Evolutionary conservation across 139 green algal genomes (phyloP).

Genomic region (Zygnema circumcarinatum): DNA sequence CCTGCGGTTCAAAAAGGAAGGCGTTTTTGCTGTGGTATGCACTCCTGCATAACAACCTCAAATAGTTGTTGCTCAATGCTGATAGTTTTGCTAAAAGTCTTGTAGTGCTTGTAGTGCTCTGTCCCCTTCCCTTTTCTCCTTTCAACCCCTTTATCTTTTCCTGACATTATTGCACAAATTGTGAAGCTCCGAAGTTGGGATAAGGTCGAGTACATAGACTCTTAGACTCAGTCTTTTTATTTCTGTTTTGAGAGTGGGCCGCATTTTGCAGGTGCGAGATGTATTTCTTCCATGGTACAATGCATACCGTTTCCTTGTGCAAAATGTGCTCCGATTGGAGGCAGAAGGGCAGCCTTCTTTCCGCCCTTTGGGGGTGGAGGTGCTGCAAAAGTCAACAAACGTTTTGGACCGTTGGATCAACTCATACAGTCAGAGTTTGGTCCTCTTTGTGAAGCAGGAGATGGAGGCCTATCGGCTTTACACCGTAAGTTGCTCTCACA

Average conservation of each 20-base stretch:
- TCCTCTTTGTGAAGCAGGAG: slow-evolving; percentile 83
- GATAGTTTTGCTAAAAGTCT: background rate
- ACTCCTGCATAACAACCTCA: no score
- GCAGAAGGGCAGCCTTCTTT: slow-evolving; percentile 69
- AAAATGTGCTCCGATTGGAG: slow-evolving; percentile 84
- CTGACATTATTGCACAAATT: no score
- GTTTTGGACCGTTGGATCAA: slow-evolving; percentile 91
- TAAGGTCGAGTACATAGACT: no score
- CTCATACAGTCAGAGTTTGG: slow-evolving; percentile 79
- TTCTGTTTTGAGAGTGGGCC: background rate
- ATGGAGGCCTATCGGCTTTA: slow-evolving; percentile 98
- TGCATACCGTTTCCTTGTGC: slow-evolving; percentile 85
- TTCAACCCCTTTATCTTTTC: background rate
- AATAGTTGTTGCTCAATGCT: background rate
- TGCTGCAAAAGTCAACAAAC: slow-evolving; percentile 68
- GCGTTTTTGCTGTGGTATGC: slow-evolving; percentile 84
- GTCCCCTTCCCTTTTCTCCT: background rate
- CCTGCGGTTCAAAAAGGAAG: slow-evolving; percentile 93
- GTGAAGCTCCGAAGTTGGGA: no score
- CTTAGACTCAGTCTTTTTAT: background rate
- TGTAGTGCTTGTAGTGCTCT: background rate
- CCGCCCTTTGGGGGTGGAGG: slow-evolving; percentile 34
- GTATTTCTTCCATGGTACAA: slow-evolving; percentile 99
- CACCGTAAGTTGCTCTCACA: slow-evolving; percentile 76
- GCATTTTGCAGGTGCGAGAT: slow-evolving; percentile 77